Base-by-base conservation (phyloP, 1,139 yeast species). In the Pichia sp. region DNA sequence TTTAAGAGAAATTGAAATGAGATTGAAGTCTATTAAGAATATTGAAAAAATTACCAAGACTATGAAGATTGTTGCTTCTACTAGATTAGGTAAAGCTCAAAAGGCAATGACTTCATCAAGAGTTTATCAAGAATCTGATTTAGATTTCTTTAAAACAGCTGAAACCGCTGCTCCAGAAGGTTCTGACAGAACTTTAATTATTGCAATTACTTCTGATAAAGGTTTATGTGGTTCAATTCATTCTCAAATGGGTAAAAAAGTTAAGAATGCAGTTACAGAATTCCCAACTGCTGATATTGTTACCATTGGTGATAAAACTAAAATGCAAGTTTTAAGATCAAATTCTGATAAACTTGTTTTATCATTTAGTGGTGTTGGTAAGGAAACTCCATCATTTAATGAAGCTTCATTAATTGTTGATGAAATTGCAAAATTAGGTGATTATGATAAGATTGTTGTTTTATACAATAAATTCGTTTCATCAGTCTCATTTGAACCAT, bases 31-130 rank as follows among this genome's bases (percentile, higher is more conserved):
- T 58, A 92, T 92, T 71, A 92, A 90, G 79, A 92, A 92, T 80
- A 92, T 92, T 71, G 97, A 92, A 75, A 92, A 92, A 78, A 92
- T 92, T 74, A 92, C 98, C 76, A 92, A 92, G 76, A 92, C 98
- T 71, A 92, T 92, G 98, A 92, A 90, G 79, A 85, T 94, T 73
- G 98, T 92, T 65, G 98, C 98, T 47, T 90, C 97, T 43, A 92
- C 98, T 62, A 87, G 97, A 77, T 81, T 92, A 70, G 79, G 81
- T 70, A 89, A 87, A 75, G 98, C 98, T 54, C 96, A 90, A 73
- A 86, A 85, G 69, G 96, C 97, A 58, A 92, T 90, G 92, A 75
- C 78, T 61, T 79, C 88, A 49, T 86, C 97, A 45, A 83, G 95
- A 70, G 83, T 81, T 55, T 90, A 87, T 78, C 84, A 86, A 68